phyloP scores from a whole-genome alignment of 2,329 filamentous ascomycete genomes.

The Tolypocladium cylindrosporum region DNA sequence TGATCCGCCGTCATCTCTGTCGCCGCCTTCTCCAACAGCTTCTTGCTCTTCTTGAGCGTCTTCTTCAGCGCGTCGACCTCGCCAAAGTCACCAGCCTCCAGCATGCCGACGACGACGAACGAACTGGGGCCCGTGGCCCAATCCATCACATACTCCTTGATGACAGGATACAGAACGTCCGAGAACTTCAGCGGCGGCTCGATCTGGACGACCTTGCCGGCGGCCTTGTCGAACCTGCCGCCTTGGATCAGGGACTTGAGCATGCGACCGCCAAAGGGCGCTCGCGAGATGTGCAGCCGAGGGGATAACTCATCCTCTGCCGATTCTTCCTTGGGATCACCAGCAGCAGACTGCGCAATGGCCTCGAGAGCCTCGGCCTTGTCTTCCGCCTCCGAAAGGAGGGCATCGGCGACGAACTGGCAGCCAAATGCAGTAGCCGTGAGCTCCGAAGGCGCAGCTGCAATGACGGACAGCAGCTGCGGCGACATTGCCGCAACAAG shows the following conservation, averaged over 20 bases:
- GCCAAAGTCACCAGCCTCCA: conserved; percentile 65
- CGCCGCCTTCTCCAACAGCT: conserved; percentile 58
- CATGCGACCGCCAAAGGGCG: conserved; percentile 64
- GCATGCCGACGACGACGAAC: conserved; percentile 73
- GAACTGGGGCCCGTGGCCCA: conserved; percentile 85
- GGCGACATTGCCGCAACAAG: conserved; percentile 66
- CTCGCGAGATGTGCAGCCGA: conserved; percentile 47
- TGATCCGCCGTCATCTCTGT: conserved; percentile 46
- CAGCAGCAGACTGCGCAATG: conserved; percentile 51
- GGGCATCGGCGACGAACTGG: conserved; percentile 74
- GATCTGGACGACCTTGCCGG: conserved; percentile 59
- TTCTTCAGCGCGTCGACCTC: conserved; percentile 57
- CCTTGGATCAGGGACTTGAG: conserved; percentile 86
- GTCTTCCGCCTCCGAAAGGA: conserved; percentile 67
- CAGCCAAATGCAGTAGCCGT: conserved; percentile 71
- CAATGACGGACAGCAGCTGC: conserved; percentile 64
- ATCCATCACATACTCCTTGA: conserved; percentile 61
- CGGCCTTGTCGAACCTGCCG: conserved; percentile 69
- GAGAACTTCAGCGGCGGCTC: conserved; percentile 75
- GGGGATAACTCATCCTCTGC: conserved; percentile 29
- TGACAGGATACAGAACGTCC: conserved; percentile 68
- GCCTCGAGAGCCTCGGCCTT: conserved; percentile 66
- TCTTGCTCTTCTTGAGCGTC: conserved; percentile 63
- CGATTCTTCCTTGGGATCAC: conserved; percentile 36
- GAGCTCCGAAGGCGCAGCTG: conserved; percentile 56